A percentile compares a stretch with the other conserved stretches of the same genome.
These are phyloP conservation scores for Aureococcus anophagefferens DNA, from an alignment of 108 stramenopile species.

Conservation along the genomic window DNA sequence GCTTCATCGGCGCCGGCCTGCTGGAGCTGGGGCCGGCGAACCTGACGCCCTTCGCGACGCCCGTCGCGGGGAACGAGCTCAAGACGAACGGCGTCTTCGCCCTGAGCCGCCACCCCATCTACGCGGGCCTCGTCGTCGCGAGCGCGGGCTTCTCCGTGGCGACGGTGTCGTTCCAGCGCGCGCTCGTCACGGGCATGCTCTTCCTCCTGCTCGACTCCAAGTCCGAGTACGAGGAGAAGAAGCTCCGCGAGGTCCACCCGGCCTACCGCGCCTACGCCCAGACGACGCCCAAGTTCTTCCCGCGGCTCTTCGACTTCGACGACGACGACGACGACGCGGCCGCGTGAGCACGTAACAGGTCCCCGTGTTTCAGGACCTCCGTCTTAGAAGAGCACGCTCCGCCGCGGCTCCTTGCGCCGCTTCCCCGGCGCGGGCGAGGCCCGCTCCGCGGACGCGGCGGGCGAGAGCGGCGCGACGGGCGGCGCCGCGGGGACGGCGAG, in stretches of 20 bases:
- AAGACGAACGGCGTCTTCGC: slow-evolving; percentile 39
- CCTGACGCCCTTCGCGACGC: slow-evolving; percentile 43
- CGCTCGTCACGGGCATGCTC: slow-evolving; percentile 38
- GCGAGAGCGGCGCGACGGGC: too few relatives aligned
- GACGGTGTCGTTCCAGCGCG: slow-evolving; percentile 34
- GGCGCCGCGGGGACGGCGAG: too few relatives aligned
- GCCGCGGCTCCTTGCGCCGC: too few relatives aligned
- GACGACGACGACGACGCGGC: too few relatives aligned
- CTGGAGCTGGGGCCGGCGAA: slow-evolving; percentile 36
- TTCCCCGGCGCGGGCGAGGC: too few relatives aligned
- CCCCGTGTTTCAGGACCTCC: too few relatives aligned
- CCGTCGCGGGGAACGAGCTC: slow-evolving; percentile 9
- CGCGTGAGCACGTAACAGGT: too few relatives aligned
- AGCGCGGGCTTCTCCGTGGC: slow-evolving; percentile 37
- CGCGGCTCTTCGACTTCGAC: not conserved
- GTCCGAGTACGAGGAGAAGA: slow-evolving; percentile 46
- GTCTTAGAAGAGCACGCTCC: too few relatives aligned
- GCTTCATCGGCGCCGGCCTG: slow-evolving; percentile 18
- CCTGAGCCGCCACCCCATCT: slow-evolving; percentile 61
- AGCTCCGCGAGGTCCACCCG: slow-evolving; percentile 23
- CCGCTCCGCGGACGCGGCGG: too few relatives aligned
- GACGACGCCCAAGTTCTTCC: not conserved
- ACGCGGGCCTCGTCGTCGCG: slow-evolving; percentile 42
- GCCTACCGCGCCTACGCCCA: slow-evolving; percentile 6
- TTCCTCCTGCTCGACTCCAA: slow-evolving; percentile 44